A percentile compares a stretch with the other conserved stretches of the same genome.
Conservation (phyloP, 257 asterid species). For the Lycium ferocissimum region DNA sequence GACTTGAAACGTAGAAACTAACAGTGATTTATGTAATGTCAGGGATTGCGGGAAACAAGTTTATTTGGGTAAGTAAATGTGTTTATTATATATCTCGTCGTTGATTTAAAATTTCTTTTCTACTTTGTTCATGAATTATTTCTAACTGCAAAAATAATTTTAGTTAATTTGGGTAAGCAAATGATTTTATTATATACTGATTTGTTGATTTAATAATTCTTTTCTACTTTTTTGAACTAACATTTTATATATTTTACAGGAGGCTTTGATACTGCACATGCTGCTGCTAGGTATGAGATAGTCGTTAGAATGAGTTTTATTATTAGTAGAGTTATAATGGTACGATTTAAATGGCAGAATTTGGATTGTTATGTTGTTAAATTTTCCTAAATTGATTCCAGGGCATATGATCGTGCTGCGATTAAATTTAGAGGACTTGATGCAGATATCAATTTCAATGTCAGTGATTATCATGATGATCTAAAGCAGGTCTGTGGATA, state of each 20-base stretch:
- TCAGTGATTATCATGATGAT: slow-evolving; percentile 78
- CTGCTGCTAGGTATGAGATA: slow-evolving; percentile 83
- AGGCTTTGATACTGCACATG: slow-evolving; percentile 97
- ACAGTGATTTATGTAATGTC: slow-evolving; percentile 36
- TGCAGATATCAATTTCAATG: slow-evolving; percentile 88
- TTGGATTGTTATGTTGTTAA: not conserved
- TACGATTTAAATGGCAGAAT: slow-evolving; percentile 10
- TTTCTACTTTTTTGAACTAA: no score
- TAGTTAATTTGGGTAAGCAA: no score
- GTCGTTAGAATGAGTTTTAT: slow-evolving; percentile 27
- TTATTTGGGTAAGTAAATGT: slow-evolving; percentile 69
- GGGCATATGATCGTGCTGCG: slow-evolving; percentile 99
- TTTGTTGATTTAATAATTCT: no score
- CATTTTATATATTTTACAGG: slow-evolving; percentile 54
- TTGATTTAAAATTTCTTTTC: slow-evolving; percentile 16
- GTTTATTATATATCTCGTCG: not conserved
- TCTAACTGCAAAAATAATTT: no score
- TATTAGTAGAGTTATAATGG: slow-evolving; percentile 11
- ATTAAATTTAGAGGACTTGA: slow-evolving; percentile 90
- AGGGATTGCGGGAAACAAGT: slow-evolving; percentile 99
- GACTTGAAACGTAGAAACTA: no score
- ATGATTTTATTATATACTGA: no score
- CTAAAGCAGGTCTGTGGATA: slow-evolving; percentile 66
- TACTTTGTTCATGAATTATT: not conserved
- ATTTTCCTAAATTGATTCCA: slow-evolving; percentile 39